Percentiles rank a stretch among this genome's conserved stretches.
Conservation (phyloP, 1,139 yeast genomes). For the Magnusiomyces suaveolens region DNA sequence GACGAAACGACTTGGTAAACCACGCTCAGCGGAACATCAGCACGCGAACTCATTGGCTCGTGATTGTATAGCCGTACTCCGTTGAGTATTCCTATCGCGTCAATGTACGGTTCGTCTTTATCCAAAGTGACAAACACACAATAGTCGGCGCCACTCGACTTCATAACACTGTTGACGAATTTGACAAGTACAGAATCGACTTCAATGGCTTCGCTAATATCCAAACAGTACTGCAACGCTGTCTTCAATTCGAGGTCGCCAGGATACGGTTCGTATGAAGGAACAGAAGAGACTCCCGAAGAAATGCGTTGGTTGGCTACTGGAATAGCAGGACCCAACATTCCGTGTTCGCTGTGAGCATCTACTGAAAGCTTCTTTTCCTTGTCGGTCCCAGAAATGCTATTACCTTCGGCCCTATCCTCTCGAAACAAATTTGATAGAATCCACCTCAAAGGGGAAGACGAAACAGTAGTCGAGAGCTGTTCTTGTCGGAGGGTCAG, state of each 20-base stretch:
- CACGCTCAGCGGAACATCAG: conserved; percentile 40
- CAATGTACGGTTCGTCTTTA: conserved; percentile 33
- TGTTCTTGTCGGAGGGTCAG: conserved; percentile 1
- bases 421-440: conserved; percentile 25
- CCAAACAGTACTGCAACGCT: conserved; percentile 38
- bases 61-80: conserved; percentile 33
- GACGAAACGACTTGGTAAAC: conserved; percentile 37
- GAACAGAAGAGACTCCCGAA: neutral
- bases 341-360: neutral
- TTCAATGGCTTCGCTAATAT: conserved; percentile 42
- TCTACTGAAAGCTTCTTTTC: neutral
- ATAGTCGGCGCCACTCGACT: conserved; percentile 39
- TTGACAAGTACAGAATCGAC: conserved; percentile 36
- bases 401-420: conserved; percentile 11
- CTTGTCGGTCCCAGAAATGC: neutral
- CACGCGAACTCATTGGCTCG: conserved; percentile 38
- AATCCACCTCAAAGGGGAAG: conserved; percentile 27
- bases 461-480: conserved; percentile 7
- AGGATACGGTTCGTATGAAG: neutral
- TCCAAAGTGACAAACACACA: conserved; percentile 39
- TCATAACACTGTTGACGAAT: conserved; percentile 37
- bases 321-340: neutral
- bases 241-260: conserved; percentile 20
- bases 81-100: conserved; percentile 38
- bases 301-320: neutral